Evolutionary conservation across 2,329 filamentous ascomycete genomes (phyloP).

Genomic region (Claviceps citrina): DNA sequence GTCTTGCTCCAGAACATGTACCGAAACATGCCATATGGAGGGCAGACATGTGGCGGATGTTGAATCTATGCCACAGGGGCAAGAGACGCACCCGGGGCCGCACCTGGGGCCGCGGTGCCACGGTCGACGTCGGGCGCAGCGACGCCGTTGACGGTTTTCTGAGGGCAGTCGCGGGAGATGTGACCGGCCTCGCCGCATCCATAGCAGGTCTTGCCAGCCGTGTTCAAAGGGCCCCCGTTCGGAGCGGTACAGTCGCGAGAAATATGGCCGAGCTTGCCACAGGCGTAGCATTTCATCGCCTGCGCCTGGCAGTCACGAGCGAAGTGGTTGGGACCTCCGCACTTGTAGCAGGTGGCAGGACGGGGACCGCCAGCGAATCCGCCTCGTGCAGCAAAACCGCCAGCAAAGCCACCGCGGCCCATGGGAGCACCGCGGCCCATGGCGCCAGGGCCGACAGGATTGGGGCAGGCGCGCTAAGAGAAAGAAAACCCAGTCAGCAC

Average conservation of each 20-base stretch:
- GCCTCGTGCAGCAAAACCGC: slow-evolving; percentile 51
- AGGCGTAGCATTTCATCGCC: slow-evolving; percentile 97
- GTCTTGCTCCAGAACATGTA: neutral
- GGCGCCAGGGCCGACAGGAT: slow-evolving; percentile 43
- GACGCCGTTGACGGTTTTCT: slow-evolving; percentile 46
- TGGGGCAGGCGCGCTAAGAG: slow-evolving; percentile 63
- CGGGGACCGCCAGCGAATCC: slow-evolving; percentile 57
- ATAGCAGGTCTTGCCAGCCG: slow-evolving; percentile 96
- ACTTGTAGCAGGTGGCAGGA: slow-evolving; percentile 59
- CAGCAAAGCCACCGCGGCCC: slow-evolving; percentile 53
- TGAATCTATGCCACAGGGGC: slow-evolving; percentile 23
- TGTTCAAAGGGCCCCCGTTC: slow-evolving; percentile 90
- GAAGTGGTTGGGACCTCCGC: slow-evolving; percentile 87
- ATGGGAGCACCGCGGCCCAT: slow-evolving; percentile 52
- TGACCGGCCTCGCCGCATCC: slow-evolving; percentile 90
- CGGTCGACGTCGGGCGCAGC: slow-evolving; percentile 30
- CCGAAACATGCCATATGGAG: neutral
- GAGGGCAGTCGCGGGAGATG: slow-evolving; percentile 85
- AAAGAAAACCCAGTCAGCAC: slow-evolving; percentile 7
- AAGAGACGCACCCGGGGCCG: slow-evolving; percentile 30
- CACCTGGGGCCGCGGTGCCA: slow-evolving; percentile 21
- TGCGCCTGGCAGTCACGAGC: slow-evolving; percentile 96
- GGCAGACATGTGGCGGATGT: slow-evolving; percentile 7
- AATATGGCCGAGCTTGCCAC: slow-evolving; percentile 89
- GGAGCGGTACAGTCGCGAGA: slow-evolving; percentile 88